A percentile compares a stretch with the other conserved stretches of the same genome.
Conservation (phyloP, 805 yeast genomes). For the Tetrapisispora nanseiensis region DNA sequence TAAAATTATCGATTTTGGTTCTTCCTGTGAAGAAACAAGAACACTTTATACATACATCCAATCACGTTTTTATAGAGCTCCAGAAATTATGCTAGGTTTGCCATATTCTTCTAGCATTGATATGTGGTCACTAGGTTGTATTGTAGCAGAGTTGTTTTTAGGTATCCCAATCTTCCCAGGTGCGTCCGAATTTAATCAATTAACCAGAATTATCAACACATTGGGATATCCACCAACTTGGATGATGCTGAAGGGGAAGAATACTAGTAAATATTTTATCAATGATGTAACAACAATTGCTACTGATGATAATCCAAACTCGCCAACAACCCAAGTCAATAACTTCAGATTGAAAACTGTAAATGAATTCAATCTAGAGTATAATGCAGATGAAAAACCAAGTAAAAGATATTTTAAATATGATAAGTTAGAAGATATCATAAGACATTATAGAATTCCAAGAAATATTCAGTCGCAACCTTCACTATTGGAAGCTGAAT, state of each 20-base stretch:
- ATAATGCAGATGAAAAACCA: constrained; percentile 48
- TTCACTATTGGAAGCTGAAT: constrained; percentile 52
- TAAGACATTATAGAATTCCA: constrained; percentile 64
- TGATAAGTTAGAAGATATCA: constrained; percentile 56
- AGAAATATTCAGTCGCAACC: constrained; percentile 37
- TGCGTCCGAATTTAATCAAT: constrained; percentile 83
- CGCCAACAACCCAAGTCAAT: constrained; percentile 13
- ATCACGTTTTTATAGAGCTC: constrained; percentile 86
- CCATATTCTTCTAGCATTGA: constrained; percentile 91
- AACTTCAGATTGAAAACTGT: constrained; percentile 36
- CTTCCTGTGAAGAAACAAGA: constrained; percentile 87
- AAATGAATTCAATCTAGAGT: constrained; percentile 36
- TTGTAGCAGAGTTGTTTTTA: constrained; percentile 77
- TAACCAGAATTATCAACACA: constrained; percentile 71
- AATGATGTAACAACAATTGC: constrained; percentile 1
- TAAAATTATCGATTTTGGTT: constrained; percentile 92
- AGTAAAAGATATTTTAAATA: constrained; percentile 74
- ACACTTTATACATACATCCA: constrained; percentile 87
- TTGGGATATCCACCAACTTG: constrained; percentile 84
- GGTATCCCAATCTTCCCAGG: constrained; percentile 96
- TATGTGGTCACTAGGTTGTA: constrained; percentile 96
- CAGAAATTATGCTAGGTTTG: constrained; percentile 85
- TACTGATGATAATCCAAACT: not conserved
- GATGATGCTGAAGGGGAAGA: constrained; percentile 95
- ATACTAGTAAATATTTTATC: constrained; percentile 50